These are phyloP conservation scores for Pseudocercospora fuligena DNA, from an alignment of 2,329 filamentous ascomycete species.

Conservation along the genomic window DNA sequence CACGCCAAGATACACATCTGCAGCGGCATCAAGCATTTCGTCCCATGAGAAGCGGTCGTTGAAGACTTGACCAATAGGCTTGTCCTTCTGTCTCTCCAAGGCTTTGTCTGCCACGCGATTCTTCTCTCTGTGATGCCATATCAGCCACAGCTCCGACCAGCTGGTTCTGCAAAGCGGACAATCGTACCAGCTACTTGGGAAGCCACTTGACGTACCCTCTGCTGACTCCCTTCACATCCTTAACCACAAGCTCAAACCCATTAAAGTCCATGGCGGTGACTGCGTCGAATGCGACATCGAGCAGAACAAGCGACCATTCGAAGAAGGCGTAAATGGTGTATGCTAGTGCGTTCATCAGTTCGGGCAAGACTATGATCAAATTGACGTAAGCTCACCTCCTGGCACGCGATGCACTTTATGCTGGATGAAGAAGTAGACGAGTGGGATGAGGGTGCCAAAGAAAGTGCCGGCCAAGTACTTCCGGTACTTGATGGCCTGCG, in stretches of 20 bases:
- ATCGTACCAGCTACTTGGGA: slow-evolving; percentile 75
- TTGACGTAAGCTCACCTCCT: slow-evolving; percentile 69
- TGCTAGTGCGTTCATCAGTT: slow-evolving; percentile 58
- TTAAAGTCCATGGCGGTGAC: slow-evolving; percentile 92
- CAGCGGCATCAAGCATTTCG: slow-evolving; percentile 77
- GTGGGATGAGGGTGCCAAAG: slow-evolving; percentile 85
- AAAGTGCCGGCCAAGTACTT: slow-evolving; percentile 83
- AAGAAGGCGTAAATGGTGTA: slow-evolving; percentile 98
- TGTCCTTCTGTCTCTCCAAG: slow-evolving; percentile 64
- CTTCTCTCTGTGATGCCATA: slow-evolving; percentile 32
- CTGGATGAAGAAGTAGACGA: slow-evolving; percentile 97
- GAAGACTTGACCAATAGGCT: slow-evolving; percentile 72
- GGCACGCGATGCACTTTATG: slow-evolving; percentile 95
- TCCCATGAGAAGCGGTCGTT: slow-evolving; percentile 73
- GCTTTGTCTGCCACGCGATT: slow-evolving; percentile 37
- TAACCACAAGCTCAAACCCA: slow-evolving; percentile 83
- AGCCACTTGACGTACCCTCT: slow-evolving; percentile 99
- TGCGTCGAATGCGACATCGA: slow-evolving; percentile 95
- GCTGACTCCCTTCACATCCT: slow-evolving; percentile 85
- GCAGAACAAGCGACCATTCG: slow-evolving; percentile 92
- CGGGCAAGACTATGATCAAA: background rate
- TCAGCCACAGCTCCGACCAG: slow-evolving; percentile 16
- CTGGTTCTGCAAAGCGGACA: slow-evolving; percentile 35
- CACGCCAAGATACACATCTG: slow-evolving; percentile 91
- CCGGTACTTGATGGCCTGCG: slow-evolving; percentile 81